Percentiles rank a stretch among this genome's conserved stretches.
phyloP scores from a whole-genome alignment of 805 yeast genomes.

The Candida morakotiae region DNA sequence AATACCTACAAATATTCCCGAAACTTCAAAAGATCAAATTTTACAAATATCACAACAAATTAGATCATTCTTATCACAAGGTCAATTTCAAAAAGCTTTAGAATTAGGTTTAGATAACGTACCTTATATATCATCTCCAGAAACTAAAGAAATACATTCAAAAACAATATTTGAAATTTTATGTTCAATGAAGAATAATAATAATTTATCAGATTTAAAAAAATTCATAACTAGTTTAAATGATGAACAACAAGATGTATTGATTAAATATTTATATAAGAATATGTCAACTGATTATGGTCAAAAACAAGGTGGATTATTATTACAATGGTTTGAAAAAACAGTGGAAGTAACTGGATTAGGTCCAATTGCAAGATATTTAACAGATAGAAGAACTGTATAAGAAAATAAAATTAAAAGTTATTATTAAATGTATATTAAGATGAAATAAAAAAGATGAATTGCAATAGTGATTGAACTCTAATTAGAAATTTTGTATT shows the following conservation, averaged over 20 bases:
- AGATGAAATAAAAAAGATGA: no score
- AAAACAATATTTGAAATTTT: constrained; percentile 66
- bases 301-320: constrained; percentile 79
- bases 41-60: constrained; percentile 51
- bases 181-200: constrained; percentile 44
- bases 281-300: constrained; percentile 78
- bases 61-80: constrained; percentile 63
- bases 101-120: constrained; percentile 62
- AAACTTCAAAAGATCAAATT: constrained; percentile 46
- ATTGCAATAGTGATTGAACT: no score
- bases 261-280: constrained; percentile 80
- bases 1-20: constrained; percentile 44
- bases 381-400: constrained; percentile 81
- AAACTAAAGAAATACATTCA: constrained; percentile 43
- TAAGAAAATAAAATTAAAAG: constrained; percentile 18
- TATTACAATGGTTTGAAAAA: constrained; percentile 91
- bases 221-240: constrained; percentile 55
- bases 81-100: constrained; percentile 68
- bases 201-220: constrained; percentile 64
- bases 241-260: constrained; percentile 65
- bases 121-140: constrained; percentile 74
- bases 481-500: no score
- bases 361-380: constrained; percentile 82
- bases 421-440: no score
- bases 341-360: constrained; percentile 79